These are phyloP conservation scores for Hortiboletus campestris DNA, from an alignment of 768 basidiomycete species.

Conservation along the genomic window DNA sequence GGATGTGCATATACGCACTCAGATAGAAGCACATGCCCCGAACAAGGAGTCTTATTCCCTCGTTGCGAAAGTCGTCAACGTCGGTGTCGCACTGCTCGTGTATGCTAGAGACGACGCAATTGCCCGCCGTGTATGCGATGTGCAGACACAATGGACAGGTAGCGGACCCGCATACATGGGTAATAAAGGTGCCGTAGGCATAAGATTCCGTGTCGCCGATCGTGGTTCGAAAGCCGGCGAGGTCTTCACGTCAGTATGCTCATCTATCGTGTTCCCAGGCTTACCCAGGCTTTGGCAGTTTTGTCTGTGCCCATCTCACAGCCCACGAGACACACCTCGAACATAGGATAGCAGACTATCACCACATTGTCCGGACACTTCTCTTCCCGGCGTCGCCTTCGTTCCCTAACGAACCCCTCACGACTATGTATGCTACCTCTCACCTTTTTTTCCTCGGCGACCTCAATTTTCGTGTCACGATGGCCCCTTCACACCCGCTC, in stretches of 20 bases:
- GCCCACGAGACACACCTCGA: slow-evolving; percentile 69
- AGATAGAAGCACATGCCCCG: slow-evolving; percentile 69
- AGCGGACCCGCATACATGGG: slow-evolving; percentile 77
- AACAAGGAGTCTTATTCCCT: slow-evolving; percentile 75
- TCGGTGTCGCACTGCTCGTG: slow-evolving; percentile 84
- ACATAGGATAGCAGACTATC: slow-evolving; percentile 72
- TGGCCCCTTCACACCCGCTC: slow-evolving; percentile 55
- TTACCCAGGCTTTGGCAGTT: slow-evolving; percentile 45
- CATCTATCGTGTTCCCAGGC: not conserved
- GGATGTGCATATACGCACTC: slow-evolving; percentile 67
- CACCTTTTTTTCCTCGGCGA: slow-evolving; percentile 94
- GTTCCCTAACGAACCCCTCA: slow-evolving; percentile 37
- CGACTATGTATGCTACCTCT: slow-evolving; percentile 79
- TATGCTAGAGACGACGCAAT: slow-evolving; percentile 75
- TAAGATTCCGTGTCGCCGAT: slow-evolving; percentile 72
- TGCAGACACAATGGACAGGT: slow-evolving; percentile 76
- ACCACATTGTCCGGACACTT: slow-evolving; percentile 75
- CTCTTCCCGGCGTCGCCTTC: slow-evolving; percentile 62
- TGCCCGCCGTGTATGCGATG: slow-evolving; percentile 57
- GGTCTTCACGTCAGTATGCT: slow-evolving; percentile 71
- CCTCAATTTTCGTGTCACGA: slow-evolving; percentile 83
- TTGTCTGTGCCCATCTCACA: slow-evolving; percentile 90
- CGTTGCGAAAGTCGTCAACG: slow-evolving; percentile 77
- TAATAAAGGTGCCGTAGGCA: slow-evolving; percentile 93
- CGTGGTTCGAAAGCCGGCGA: slow-evolving; percentile 61